Conservation (phyloP, 148 eudicot species). For the Fagopyrum tataricum region DNA sequence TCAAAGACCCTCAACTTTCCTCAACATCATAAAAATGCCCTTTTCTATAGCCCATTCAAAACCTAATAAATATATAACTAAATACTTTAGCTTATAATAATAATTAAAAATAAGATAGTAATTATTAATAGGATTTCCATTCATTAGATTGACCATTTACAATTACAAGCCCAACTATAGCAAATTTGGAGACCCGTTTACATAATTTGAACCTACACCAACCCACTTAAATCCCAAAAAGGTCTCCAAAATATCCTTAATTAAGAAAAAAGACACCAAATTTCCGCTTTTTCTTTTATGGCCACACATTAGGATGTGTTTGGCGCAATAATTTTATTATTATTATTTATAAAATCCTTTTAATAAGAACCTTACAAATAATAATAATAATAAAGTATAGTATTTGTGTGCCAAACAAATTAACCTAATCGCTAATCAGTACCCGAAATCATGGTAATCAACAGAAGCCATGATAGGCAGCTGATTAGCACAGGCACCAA, state of each 20-base stretch:
- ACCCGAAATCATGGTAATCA: constrained; percentile 19
- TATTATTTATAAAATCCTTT: too few species aligned
- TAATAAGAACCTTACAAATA: too few species aligned
- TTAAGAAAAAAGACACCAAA: not conserved
- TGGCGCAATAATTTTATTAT: too few species aligned
- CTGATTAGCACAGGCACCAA: constrained; percentile 26
- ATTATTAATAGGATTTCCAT: not conserved
- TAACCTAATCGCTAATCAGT: not conserved
- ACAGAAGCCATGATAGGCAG: constrained; percentile 53
- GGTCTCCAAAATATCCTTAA: not conserved
- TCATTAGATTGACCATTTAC: constrained; percentile 10
- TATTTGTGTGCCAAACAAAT: not conserved
- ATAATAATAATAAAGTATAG: too few species aligned
- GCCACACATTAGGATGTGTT: not conserved
- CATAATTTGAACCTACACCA: not conserved
- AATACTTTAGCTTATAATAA: too few species aligned
- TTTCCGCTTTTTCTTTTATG: not conserved
- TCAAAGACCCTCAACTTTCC: not conserved
- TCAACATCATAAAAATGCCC: not conserved
- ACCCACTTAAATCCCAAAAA: not conserved
- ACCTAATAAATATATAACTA: too few species aligned
- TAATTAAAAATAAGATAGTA: too few species aligned
- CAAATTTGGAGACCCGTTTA: not conserved
- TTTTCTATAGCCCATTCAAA: not conserved
- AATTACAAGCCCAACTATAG: not conserved